These are phyloP conservation scores for Bremia lactucae DNA, from an alignment of 352 stramenopile genomes.

Conservation along the genomic window DNA sequence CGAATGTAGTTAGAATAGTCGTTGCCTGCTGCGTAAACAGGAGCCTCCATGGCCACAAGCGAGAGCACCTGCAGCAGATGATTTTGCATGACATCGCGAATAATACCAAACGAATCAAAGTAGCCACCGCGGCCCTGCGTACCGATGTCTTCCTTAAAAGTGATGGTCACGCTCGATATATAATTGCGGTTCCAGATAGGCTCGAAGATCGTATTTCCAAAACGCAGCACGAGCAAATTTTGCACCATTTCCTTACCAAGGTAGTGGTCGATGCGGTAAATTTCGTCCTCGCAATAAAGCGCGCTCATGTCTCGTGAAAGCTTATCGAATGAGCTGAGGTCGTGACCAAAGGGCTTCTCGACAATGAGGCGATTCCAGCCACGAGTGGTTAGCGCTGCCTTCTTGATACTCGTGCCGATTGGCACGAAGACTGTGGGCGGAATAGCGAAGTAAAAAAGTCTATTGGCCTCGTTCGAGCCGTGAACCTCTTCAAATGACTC, in stretches of 20 bases:
- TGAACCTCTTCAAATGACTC: slow-evolving; percentile 40
- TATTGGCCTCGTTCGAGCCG: slow-evolving; percentile 50
- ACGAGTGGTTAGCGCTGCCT: slow-evolving; percentile 68
- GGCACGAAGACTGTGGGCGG: slow-evolving; percentile 93
- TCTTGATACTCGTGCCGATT: slow-evolving; percentile 89
- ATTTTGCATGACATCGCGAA: slow-evolving; percentile 98
- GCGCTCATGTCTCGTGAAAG: slow-evolving; percentile 81
- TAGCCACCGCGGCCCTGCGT: slow-evolving; percentile 93
- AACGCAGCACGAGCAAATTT: slow-evolving; percentile 94
- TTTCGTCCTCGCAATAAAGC: slow-evolving; percentile 79
- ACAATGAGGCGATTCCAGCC: slow-evolving; percentile 96
- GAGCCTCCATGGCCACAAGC: slow-evolving; percentile 94
- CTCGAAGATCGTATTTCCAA: slow-evolving; percentile 96
- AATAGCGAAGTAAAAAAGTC: slow-evolving; percentile 96
- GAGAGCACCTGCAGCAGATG: slow-evolving; percentile 97
- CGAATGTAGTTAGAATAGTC: slow-evolving; percentile 90
- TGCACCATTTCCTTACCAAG: slow-evolving; percentile 98
- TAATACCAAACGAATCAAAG: slow-evolving; percentile 98
- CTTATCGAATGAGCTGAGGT: slow-evolving; percentile 88
- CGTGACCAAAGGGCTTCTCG: slow-evolving; percentile 97
- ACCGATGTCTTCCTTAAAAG: slow-evolving; percentile 96
- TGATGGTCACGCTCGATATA: slow-evolving; percentile 94
- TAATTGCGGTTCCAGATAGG: slow-evolving; percentile 94
- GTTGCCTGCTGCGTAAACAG: slow-evolving; percentile 71
- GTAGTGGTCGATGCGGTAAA: slow-evolving; percentile 97